A percentile compares a stretch with the other conserved stretches of the same genome.
Evolutionary conservation across 164 flowering plant genomes (phyloP).

Genomic region (Vitis rupestris): DNA sequence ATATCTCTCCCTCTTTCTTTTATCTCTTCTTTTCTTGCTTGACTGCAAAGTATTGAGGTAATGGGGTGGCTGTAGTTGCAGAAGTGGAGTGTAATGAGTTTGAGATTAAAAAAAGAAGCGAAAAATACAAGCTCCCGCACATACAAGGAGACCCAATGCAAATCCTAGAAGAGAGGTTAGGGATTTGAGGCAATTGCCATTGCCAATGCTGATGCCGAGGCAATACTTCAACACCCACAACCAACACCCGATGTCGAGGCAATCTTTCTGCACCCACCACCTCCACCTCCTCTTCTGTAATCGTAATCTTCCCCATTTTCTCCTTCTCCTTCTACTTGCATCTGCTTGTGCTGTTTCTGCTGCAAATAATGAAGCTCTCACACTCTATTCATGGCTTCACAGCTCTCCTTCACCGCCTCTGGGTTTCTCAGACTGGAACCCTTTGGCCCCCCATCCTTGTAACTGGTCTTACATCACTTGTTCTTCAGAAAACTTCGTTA

Average conservation of each 20-base stretch:
- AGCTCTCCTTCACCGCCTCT: constrained; percentile 20
- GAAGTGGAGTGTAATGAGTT: constrained; percentile 5
- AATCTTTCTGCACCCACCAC: constrained; percentile 7
- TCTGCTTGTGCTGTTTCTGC: constrained; percentile 5
- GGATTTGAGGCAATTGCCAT: constrained; percentile 53
- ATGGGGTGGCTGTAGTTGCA: constrained; percentile 4
- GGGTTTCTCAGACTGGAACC: constrained; percentile 43
- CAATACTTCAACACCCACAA: constrained; percentile 17
- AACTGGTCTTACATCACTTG: constrained; percentile 61
- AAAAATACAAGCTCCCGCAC: neutral
- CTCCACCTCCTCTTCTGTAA: neutral
- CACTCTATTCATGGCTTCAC: constrained; percentile 54
- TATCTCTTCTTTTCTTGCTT: constrained; percentile 27
- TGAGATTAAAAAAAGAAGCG: constrained; percentile 12
- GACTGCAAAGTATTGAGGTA: constrained; percentile 11
- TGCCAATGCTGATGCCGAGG: constrained; percentile 47
- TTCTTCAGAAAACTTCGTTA: constrained; percentile 36
- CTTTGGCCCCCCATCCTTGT: constrained; percentile 45
- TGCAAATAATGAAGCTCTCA: constrained; percentile 37
- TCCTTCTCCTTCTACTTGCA: constrained; percentile 10
- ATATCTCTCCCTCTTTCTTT: constrained; percentile 2
- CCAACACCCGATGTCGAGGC: constrained; percentile 37
- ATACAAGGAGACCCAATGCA: constrained; percentile 66
- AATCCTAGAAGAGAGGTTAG: constrained; percentile 42
- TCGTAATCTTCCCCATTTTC: constrained; percentile 3